These are phyloP conservation scores for Papilionanthe hybrid DNA, from an alignment of 116 monocot genomes.

Conservation along the genomic window DNA sequence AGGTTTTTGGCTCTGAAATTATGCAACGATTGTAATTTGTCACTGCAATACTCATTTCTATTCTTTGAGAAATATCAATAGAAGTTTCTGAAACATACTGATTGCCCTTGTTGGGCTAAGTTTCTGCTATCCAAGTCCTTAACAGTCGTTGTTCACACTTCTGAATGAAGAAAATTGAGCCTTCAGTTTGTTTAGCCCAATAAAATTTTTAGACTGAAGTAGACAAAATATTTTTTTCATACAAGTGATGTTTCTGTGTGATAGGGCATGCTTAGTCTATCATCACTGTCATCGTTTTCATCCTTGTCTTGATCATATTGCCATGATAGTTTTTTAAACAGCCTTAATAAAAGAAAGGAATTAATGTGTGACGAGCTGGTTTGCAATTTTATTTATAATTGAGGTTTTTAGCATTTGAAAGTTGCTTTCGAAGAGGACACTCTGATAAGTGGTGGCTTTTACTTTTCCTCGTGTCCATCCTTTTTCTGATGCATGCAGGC, in stretches of 20 bases:
- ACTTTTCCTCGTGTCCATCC: too few relatives aligned
- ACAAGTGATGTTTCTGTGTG: not conserved
- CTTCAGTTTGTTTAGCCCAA: not conserved
- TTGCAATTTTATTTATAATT: too few relatives aligned
- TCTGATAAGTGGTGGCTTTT: too few relatives aligned
- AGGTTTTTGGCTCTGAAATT: not conserved
- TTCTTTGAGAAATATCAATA: slow-evolving; percentile 4
- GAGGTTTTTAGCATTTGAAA: too few relatives aligned
- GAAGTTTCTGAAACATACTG: not conserved
- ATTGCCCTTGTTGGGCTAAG: not conserved
- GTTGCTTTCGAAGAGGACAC: too few relatives aligned
- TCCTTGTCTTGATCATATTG: too few relatives aligned
- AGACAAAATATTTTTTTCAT: not conserved
- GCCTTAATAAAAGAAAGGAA: too few relatives aligned
- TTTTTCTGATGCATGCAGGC: too few relatives aligned
- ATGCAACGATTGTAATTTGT: not conserved
- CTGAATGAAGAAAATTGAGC: not conserved
- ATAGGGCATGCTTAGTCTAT: too few relatives aligned
- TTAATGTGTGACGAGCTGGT: too few relatives aligned
- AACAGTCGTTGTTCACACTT: not conserved
- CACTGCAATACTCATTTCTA: not conserved
- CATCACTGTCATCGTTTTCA: too few relatives aligned
- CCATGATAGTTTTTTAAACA: too few relatives aligned
- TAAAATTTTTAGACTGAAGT: not conserved
- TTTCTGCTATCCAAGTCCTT: not conserved